Evolutionary conservation across 2,329 filamentous ascomycete genomes (phyloP).

Genomic region (Neopestalotiopsis sp.): DNA sequence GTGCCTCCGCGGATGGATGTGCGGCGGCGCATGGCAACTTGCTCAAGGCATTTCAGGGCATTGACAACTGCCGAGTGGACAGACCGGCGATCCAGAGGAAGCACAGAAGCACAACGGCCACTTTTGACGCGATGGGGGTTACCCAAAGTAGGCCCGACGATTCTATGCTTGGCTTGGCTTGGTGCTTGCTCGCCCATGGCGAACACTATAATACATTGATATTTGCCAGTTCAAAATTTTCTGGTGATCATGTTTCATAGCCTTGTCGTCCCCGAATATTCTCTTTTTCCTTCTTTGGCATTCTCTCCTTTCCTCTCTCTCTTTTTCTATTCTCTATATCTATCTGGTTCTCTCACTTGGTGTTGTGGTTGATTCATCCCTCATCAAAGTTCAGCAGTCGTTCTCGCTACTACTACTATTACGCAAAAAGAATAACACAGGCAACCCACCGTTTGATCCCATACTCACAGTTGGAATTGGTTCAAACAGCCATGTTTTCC

Average conservation of each 20-base stretch:
- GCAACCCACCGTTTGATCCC: background rate
- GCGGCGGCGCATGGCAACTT: background rate
- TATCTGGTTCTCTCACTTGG: background rate
- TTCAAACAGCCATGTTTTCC: constrained; percentile 3
- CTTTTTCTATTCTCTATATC: constrained; percentile 4
- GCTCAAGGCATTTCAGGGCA: constrained; percentile 9
- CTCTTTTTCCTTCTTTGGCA: background rate
- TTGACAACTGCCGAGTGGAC: constrained; percentile 18
- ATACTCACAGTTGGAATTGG: too few relatives aligned
- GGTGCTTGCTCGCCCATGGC: background rate
- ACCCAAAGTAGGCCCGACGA: constrained; percentile 19
- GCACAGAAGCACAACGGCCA: constrained; percentile 10
- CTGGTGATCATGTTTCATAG: constrained; percentile 17
- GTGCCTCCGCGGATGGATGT: constrained; percentile 8
- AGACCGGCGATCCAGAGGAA: constrained; percentile 4
- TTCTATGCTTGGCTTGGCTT: background rate
- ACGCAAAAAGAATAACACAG: background rate
- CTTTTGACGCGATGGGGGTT: constrained; percentile 17
- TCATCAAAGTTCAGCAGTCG: background rate
- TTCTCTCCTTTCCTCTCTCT: constrained; percentile 4
- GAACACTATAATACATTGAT: constrained; percentile 16
- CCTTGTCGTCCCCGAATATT: background rate
- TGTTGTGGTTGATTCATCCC: background rate
- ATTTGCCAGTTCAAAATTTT: constrained; percentile 9
- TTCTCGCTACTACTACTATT: background rate